Base-by-base conservation (phyloP, 345 rosid genomes). In the Sonneratia alba region DNA sequence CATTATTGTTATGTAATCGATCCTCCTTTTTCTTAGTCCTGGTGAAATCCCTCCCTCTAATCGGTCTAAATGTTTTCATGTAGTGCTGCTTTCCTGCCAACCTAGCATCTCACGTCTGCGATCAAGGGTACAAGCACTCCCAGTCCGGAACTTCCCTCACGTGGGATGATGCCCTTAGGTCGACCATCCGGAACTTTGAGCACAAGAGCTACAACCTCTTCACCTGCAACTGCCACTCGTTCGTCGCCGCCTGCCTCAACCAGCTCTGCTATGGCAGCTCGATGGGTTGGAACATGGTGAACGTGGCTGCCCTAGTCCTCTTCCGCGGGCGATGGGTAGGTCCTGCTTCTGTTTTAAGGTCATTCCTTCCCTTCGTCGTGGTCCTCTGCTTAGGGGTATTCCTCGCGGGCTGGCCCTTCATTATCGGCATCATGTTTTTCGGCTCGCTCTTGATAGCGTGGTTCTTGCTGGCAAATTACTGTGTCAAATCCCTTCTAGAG, bases 151-250 rank as follows among this genome's bases (percentile, higher is more conserved):
- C 94, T 61, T 81, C 97, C 1, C 37, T 85, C 48, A 86, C 94
- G 43, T 96, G 99, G 98, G 97, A 92, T 45, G 95, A 92, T 62
- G 87, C 98, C 24, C 42, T 96, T 16, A 80, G 66, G 57, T 74
- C 72, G 24, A 91, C 87, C 18, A 48, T 49, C 6, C 87, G 89
- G 1, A 76, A 72, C 78, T 96, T 85, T 19, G 96, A 96, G 79
- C 86, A 86, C 81, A 89, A 79, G 72, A 87, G 86, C 68, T 88
- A 91, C 89, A 96, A 96, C 80, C 74, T 96, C 63, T 96, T 96
- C 84, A 96, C 90, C 1, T 92, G 99, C 87, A 96, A 88, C 87
- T 82, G 90, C 78, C 86, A 92, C 77, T 96, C 99, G 0, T 92
- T 91, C 51, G 91, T 81, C 14, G 96, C 98, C 24, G 75, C 87